These are phyloP conservation scores for Penicillium nucicola DNA, from an alignment of 495 filamentous ascomycete genomes.

Conservation along the genomic window DNA sequence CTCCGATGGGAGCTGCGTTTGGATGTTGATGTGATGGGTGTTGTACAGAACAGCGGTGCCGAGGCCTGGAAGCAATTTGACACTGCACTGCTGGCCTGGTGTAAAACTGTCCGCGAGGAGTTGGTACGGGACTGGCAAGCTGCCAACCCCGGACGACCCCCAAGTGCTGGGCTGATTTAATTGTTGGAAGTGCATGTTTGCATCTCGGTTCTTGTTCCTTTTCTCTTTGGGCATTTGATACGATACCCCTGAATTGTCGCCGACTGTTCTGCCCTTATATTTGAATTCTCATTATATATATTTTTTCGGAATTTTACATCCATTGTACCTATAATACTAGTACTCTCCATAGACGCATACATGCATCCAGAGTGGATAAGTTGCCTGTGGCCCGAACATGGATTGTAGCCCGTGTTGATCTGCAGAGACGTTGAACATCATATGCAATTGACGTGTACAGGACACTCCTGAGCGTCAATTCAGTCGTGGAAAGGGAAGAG, in stretches of 20 bases:
- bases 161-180: conserved; percentile 27
- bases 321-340: conserved; percentile 4
- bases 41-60: conserved; percentile 66
- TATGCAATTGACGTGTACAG: not conserved
- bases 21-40: conserved; percentile 79
- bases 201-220: conserved; percentile 15
- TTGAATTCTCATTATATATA: conserved; percentile 12
- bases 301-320: conserved; percentile 13
- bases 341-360: conserved; percentile 1
- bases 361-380: not conserved
- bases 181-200: conserved; percentile 3
- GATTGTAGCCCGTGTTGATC: not conserved
- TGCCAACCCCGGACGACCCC: conserved; percentile 23
- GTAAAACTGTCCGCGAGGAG: conserved; percentile 71
- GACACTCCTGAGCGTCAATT: not conserved
- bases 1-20: conserved; percentile 88
- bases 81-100: conserved; percentile 75
- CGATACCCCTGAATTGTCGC: conserved; percentile 31
- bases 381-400: not conserved
- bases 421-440: not conserved
- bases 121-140: conserved; percentile 60
- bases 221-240: conserved; percentile 25
- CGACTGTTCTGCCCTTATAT: conserved; percentile 19
- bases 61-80: conserved; percentile 79
- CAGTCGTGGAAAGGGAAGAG: not conserved